A percentile compares a stretch with the other conserved stretches of the same genome.
Evolutionary conservation across 768 basidiomycete species (phyloP).

Genomic region (Thelephora ganbajun): DNA sequence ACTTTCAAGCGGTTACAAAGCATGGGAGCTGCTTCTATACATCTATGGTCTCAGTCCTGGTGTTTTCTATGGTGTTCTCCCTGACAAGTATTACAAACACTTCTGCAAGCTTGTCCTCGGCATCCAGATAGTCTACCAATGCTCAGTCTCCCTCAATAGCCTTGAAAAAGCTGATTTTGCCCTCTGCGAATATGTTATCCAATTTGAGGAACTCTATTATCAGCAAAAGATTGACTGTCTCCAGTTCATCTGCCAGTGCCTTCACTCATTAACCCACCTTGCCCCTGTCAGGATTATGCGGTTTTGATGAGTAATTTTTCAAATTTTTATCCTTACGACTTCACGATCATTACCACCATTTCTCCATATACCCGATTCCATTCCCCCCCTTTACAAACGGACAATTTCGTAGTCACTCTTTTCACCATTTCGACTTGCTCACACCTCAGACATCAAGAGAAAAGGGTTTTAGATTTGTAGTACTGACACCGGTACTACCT

Average conservation of each 20-base stretch:
- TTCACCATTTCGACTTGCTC: too few relatives aligned
- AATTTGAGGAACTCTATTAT: slow-evolving; percentile 24
- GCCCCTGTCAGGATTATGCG: too few relatives aligned
- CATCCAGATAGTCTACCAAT: slow-evolving; percentile 12
- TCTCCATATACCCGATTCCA: too few relatives aligned
- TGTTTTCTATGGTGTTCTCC: slow-evolving; percentile 14
- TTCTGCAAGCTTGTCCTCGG: slow-evolving; percentile 16
- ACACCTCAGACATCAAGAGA: too few relatives aligned
- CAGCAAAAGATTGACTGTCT: slow-evolving; percentile 13
- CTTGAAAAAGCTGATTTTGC: slow-evolving; percentile 12
- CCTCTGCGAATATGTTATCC: slow-evolving; percentile 15
- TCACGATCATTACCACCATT: too few relatives aligned
- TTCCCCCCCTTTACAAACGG: too few relatives aligned
- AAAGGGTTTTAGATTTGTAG: too few relatives aligned
- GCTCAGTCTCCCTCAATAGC: slow-evolving; percentile 2
- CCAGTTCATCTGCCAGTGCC: slow-evolving; percentile 20
- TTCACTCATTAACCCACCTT: slow-evolving; percentile 20
- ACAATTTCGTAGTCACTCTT: too few relatives aligned
- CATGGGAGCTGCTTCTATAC: slow-evolving; percentile 9
- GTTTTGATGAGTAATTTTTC: too few relatives aligned
- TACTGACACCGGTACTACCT: too few relatives aligned
- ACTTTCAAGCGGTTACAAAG: slow-evolving; percentile 22
- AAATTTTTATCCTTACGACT: too few relatives aligned
- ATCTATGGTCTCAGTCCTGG: slow-evolving; percentile 14
- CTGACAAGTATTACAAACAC: slow-evolving; percentile 12